Evolutionary conservation across 78 protist species (phyloP).

Genomic region (Dictyostelium firmibasis): DNA sequence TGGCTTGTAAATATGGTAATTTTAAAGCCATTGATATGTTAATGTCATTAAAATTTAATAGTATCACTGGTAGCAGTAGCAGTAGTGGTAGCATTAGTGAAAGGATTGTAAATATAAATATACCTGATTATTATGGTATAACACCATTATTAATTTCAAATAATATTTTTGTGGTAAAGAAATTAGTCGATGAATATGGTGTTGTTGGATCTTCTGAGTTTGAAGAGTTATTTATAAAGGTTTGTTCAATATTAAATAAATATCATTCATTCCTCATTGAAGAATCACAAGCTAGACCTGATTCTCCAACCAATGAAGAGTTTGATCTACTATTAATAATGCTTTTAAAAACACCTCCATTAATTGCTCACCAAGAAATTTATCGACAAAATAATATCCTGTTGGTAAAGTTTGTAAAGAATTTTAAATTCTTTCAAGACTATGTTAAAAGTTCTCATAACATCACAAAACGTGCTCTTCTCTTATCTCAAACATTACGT

Average conservation of each 20-base stretch:
- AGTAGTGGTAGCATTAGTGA: not conserved
- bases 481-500: not conserved
- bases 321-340: not conserved
- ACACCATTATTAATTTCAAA: slow-evolving; percentile 37
- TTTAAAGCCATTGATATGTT: not conserved
- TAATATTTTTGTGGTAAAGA: not conserved
- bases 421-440: not conserved
- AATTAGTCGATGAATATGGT: not conserved
- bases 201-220: not conserved
- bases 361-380: not conserved
- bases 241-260: not conserved
- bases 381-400: slow-evolving; percentile 3
- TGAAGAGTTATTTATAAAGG: not conserved
- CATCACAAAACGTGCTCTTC: not conserved
- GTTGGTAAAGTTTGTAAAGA: not conserved
- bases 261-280: not conserved
- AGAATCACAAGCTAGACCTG: not conserved
- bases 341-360: not conserved
- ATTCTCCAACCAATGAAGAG: not conserved
- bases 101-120: not conserved
- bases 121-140: slow-evolving; percentile 35
- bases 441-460: not conserved
- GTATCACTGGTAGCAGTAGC: not conserved
- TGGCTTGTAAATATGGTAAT: not conserved
- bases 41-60: not conserved